Evolutionary conservation across 2,329 filamentous ascomycete genomes (phyloP).

Genomic region (Aspergillus ustus): DNA sequence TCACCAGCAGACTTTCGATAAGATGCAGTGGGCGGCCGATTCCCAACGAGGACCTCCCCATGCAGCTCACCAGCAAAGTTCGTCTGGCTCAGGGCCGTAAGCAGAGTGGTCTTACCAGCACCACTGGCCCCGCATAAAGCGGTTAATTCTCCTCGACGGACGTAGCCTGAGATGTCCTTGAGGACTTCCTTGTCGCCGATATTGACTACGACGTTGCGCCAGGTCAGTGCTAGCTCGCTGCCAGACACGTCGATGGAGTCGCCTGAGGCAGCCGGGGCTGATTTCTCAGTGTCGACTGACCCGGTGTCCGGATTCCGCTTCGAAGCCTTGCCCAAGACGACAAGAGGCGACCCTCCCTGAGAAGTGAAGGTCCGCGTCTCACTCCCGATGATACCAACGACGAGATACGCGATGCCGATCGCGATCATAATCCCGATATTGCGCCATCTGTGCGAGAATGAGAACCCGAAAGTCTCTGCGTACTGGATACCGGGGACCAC

Average conservation of each 20-base stretch:
- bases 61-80: conserved; percentile 1
- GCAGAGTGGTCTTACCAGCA: conserved; percentile 11
- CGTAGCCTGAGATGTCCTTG: conserved; percentile 4
- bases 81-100: conserved; percentile 1
- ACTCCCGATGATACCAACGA: conserved; percentile 2
- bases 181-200: conserved; percentile 5
- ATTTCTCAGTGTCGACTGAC: not conserved
- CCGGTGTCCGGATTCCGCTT: not conserved
- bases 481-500: conserved; percentile 1
- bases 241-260: not conserved
- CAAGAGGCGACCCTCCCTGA: not conserved
- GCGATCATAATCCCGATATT: conserved; percentile 9
- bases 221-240: not conserved
- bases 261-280: not conserved
- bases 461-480: not conserved
- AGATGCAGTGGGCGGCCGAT: not conserved
- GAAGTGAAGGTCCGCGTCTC: conserved; percentile 2
- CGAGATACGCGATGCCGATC: conserved; percentile 1
- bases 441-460: not conserved
- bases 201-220: not conserved
- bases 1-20: not conserved
- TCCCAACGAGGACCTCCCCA: not conserved
- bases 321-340: not conserved
- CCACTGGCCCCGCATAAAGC: conserved; percentile 6
- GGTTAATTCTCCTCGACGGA: conserved; percentile 3